A percentile compares a stretch with the other conserved stretches of the same genome.
Conservation (phyloP, 441 rosid genomes). For the Hura crepitans region DNA sequence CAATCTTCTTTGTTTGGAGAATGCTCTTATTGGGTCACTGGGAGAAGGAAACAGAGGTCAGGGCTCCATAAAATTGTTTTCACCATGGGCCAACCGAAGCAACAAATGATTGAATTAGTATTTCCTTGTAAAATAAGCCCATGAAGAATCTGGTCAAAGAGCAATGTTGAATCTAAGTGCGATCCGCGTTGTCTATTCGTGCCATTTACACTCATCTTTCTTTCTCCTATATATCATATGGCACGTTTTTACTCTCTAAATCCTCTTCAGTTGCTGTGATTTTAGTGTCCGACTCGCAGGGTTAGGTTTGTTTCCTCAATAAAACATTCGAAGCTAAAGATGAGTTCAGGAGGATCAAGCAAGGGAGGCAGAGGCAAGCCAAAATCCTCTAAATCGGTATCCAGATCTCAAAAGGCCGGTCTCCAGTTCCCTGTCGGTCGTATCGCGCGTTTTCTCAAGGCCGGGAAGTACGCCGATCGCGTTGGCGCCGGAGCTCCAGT, state of each 20-base stretch:
- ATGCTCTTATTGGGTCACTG: too few relatives aligned
- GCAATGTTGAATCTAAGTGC: too few relatives aligned
- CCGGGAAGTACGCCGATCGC: slow-evolving; percentile 41
- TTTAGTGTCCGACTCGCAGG: not conserved
- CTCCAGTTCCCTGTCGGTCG: slow-evolving; percentile 51
- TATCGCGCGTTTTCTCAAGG: slow-evolving; percentile 45
- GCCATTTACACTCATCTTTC: not conserved
- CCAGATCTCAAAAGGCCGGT: slow-evolving; percentile 44
- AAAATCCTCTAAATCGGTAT: slow-evolving; percentile 35
- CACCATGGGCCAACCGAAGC: too few relatives aligned
- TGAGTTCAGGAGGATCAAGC: slow-evolving; percentile 29
- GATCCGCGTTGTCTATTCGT: too few relatives aligned
- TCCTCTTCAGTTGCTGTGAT: too few relatives aligned
- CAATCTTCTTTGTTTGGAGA: too few relatives aligned
- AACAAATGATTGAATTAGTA: too few relatives aligned
- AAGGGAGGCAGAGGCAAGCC: slow-evolving; percentile 47
- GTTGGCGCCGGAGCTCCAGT: slow-evolving; percentile 47
- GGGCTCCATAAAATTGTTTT: too few relatives aligned
- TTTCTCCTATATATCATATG: not conserved
- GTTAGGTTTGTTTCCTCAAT: not conserved
- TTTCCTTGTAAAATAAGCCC: too few relatives aligned
- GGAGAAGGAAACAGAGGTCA: too few relatives aligned
- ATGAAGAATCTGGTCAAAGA: too few relatives aligned
- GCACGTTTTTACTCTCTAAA: not conserved
- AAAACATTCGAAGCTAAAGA: not conserved